Percentiles rank a stretch among this genome's conserved stretches.
Evolutionary conservation across 495 filamentous ascomycete species (phyloP).

Genomic region (Aspergillus sparsus): DNA sequence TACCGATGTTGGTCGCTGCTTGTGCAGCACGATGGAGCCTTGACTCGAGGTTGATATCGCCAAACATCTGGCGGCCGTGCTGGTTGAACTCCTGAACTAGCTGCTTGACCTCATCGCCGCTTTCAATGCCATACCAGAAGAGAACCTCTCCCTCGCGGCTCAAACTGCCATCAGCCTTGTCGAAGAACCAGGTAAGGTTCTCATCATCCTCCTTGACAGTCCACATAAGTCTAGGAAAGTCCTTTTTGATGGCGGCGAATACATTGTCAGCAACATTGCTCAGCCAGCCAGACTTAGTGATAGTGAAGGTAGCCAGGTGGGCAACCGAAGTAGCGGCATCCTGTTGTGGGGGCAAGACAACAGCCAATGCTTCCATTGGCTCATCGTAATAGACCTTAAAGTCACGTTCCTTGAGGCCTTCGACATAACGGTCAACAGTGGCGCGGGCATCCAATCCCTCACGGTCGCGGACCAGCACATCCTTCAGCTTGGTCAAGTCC

Average conservation of each 20-base stretch:
- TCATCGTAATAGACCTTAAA: conserved; percentile 97
- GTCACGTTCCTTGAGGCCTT: conserved; percentile 69
- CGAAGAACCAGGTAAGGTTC: conserved; percentile 98
- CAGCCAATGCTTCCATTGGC: conserved; percentile 92
- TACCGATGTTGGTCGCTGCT: conserved; percentile 58
- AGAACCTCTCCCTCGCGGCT: conserved; percentile 83
- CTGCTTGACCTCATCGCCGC: conserved; percentile 78
- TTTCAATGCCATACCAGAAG: conserved; percentile 95
- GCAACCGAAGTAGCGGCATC: conserved; percentile 54
- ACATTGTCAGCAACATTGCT: conserved; percentile 98
- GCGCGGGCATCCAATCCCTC: conserved; percentile 80
- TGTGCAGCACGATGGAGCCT: conserved; percentile 76
- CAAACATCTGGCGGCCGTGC: conserved; percentile 85
- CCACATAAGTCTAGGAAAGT: conserved; percentile 89
- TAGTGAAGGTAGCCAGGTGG: conserved; percentile 88
- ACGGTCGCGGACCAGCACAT: conserved; percentile 80
- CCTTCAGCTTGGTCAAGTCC: conserved; percentile 73
- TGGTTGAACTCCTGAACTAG: conserved; percentile 86
- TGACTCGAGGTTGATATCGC: conserved; percentile 85
- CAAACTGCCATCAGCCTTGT: conserved; percentile 92
- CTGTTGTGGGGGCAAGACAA: conserved; percentile 73
- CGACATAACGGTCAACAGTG: conserved; percentile 83
- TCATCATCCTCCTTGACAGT: conserved; percentile 97
- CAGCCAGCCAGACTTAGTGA: conserved; percentile 93
- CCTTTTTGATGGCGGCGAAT: conserved; percentile 88